Conservation (phyloP, 2,329 filamentous ascomycete genomes). For the Achaetomium macrosporum region DNA sequence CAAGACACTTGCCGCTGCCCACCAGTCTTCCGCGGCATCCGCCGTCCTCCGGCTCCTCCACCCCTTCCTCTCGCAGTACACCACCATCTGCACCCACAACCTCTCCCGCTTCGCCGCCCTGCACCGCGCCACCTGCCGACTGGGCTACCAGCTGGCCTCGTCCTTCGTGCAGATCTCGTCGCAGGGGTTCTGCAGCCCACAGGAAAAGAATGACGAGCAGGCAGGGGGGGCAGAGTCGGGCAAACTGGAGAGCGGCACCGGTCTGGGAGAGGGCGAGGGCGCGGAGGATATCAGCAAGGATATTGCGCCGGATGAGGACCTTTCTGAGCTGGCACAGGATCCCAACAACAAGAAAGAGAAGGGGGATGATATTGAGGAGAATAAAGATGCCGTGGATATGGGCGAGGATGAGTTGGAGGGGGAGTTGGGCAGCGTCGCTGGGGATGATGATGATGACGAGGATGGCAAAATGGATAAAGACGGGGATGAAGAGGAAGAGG, state of each 20-base stretch:
- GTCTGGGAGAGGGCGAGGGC: constrained; percentile 89
- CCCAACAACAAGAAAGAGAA: constrained; percentile 60
- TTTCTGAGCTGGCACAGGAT: constrained; percentile 86
- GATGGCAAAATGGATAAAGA: constrained; percentile 57
- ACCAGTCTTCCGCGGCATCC: constrained; percentile 36
- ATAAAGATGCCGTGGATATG: constrained; percentile 86
- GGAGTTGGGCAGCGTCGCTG: constrained; percentile 63
- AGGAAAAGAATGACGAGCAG: constrained; percentile 69
- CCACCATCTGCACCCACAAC: constrained; percentile 51
- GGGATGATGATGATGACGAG: constrained; percentile 53
- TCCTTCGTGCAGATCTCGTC: constrained; percentile 72
- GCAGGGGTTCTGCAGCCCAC: constrained; percentile 86
- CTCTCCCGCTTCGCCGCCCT: constrained; percentile 55
- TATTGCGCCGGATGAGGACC: constrained; percentile 85
- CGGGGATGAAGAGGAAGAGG: constrained; percentile 54
- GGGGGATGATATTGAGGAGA: constrained; percentile 69
- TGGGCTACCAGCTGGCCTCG: constrained; percentile 69
- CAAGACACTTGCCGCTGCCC: constrained; percentile 31
- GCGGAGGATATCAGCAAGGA: constrained; percentile 98
- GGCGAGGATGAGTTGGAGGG: constrained; percentile 88
- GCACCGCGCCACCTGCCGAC: constrained; percentile 65
- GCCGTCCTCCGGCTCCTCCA: constrained; percentile 55
- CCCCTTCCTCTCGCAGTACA: constrained; percentile 73
- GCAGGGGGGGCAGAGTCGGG: constrained; percentile 56
- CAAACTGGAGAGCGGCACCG: constrained; percentile 84